Evolutionary conservation across 306 rosid genomes (phyloP), one percentile per base, ranked within the genome.

Genomic region (Medicago lupulina): DNA sequence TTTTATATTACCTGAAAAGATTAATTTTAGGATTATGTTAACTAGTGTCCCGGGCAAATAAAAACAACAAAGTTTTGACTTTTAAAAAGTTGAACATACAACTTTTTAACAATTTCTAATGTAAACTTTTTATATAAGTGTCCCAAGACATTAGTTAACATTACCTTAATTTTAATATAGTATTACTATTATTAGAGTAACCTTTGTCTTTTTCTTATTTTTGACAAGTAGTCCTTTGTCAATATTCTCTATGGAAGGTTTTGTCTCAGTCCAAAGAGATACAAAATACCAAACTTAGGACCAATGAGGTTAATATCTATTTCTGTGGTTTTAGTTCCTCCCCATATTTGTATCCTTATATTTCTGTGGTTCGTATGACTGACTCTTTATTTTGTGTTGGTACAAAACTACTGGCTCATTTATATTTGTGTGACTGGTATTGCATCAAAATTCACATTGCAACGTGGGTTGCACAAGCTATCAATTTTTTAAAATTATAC

Each of bases 341-440:
- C 19, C 5, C 18, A 28, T 3, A 14, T 8, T 13, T 25, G 34
- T 40, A 4, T 66, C 51, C 18, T 12, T 25, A 25, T 60, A 18
- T 66, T 40, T 73, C 38, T 73, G 77, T 73, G 77, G 69, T n/a
- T 12, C n/a, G n/a, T n/a, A n/a, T n/a, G n/a, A n/a, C n/a, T n/a
- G n/a, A n/a, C n/a, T n/a, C n/a, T n/a, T n/a, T n/a, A n/a, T n/a
- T n/a, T n/a, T n/a, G n/a, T n/a, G n/a, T n/a, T n/a, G n/a, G n/a
- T n/a, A n/a, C n/a, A n/a, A n/a, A n/a, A n/a, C n/a, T n/a, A n/a
- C n/a, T n/a, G n/a, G n/a, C n/a, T n/a, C n/a, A n/a, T 31, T 18
- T 17, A 17, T 53, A 17, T 53, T 8, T 53, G 59, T 53, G 25
- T 53, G 25, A 53, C 8, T 53, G 25, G 10, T 28, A 60, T 60